Evolutionary conservation across 1,284 basidiomycete species (phyloP).

Genomic region (Athelia psychrophila): DNA sequence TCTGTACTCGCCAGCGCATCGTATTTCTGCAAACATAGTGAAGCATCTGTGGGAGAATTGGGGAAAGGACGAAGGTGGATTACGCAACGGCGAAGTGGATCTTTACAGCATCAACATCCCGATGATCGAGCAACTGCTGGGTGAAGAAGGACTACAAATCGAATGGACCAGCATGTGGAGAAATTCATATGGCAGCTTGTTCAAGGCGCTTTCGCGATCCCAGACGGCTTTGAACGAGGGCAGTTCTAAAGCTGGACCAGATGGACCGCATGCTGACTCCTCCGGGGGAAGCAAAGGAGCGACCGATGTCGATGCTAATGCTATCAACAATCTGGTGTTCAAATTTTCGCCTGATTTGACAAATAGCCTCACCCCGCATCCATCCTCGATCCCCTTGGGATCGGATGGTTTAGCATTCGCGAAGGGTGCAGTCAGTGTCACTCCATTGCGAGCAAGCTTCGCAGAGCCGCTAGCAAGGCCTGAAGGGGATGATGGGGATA

Average conservation of each 20-base stretch:
- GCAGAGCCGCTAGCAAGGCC: conserved; percentile 47
- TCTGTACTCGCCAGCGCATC: conserved; percentile 68
- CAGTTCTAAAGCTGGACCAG: conserved; percentile 36
- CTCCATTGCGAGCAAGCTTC: conserved; percentile 71
- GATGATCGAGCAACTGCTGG: conserved; percentile 59
- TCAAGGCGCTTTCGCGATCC: conserved; percentile 44
- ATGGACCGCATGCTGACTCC: conserved; percentile 25
- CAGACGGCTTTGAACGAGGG: conserved; percentile 23
- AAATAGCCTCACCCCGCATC: conserved; percentile 61
- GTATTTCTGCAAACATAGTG: conserved; percentile 66
- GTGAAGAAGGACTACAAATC: conserved; percentile 54
- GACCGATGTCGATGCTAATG: conserved; percentile 15
- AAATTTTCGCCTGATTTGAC: conserved; percentile 80
- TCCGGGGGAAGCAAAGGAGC: conserved; percentile 1
- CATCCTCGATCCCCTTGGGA: conserved; percentile 61
- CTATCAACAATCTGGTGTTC: conserved; percentile 57
- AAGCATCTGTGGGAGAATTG: conserved; percentile 76
- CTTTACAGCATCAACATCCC: conserved; percentile 84
- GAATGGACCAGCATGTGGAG: conserved; percentile 78
- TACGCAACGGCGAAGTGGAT: conserved; percentile 65
- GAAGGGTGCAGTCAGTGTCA: conserved; percentile 68
- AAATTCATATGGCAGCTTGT: conserved; percentile 73
- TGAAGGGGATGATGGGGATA: conserved; percentile 26
- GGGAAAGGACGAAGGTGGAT: conserved; percentile 64
- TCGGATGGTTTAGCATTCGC: conserved; percentile 81